Percentiles rank a stretch among this genome's conserved stretches.
phyloP scores from a whole-genome alignment of 345 rosid genomes.

The Ceriops tagal region DNA sequence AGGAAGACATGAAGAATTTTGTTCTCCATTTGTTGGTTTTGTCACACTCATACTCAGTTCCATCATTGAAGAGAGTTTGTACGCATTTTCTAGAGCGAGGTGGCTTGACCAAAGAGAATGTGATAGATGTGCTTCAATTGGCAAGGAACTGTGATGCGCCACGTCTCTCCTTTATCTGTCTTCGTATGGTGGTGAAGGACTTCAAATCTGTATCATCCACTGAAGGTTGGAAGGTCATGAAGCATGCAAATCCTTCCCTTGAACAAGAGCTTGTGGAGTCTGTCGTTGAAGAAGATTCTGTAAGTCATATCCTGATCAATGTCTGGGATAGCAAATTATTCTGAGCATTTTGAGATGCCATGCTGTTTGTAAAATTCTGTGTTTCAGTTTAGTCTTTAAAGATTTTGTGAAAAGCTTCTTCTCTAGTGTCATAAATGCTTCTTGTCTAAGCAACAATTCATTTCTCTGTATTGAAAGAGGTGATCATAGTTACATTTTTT shows the following conservation, averaged over 20 bases:
- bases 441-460: neutral
- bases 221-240: slow-evolving; percentile 90
- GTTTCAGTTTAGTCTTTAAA: neutral
- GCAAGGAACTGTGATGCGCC: slow-evolving; percentile 68
- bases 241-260: slow-evolving; percentile 53
- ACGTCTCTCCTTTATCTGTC: slow-evolving; percentile 54
- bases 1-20: slow-evolving; percentile 61
- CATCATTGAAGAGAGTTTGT: slow-evolving; percentile 67
- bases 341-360: neutral
- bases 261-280: slow-evolving; percentile 77
- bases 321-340: neutral
- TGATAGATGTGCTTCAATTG: slow-evolving; percentile 74
- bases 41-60: slow-evolving; percentile 65
- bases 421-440: too few relatives aligned
- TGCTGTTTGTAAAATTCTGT: neutral
- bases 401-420: too few relatives aligned
- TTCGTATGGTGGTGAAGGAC: slow-evolving; percentile 61
- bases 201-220: slow-evolving; percentile 65
- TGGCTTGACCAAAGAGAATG: slow-evolving; percentile 67
- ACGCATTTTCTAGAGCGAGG: slow-evolving; percentile 44
- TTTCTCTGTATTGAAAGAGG: neutral
- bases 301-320: slow-evolving; percentile 33
- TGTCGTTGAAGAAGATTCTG: slow-evolving; percentile 63
- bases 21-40: slow-evolving; percentile 75
- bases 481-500: slow-evolving; percentile 2